Evolutionary conservation across 306 rosid species (phyloP).

Genomic region (Heteromeles arbutifolia): DNA sequence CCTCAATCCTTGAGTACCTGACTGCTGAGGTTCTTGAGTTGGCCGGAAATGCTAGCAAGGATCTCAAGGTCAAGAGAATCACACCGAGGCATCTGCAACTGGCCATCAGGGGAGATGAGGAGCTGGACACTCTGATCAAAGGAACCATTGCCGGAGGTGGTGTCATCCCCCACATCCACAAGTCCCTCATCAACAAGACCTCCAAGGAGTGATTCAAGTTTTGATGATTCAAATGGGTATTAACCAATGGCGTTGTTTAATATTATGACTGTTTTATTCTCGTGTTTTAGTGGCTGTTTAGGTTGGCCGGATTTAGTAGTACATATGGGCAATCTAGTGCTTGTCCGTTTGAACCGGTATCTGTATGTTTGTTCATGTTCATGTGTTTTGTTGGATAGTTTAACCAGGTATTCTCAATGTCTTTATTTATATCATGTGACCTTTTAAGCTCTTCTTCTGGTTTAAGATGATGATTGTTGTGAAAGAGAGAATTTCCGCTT

Average conservation of each 20-base stretch:
- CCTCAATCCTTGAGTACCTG: conserved; percentile 89
- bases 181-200: conserved; percentile 93
- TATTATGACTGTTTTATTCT: conserved; percentile 15
- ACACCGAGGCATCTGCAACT: conserved; percentile 96
- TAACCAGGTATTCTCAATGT: neutral
- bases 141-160: conserved; percentile 99
- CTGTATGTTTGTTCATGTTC: conserved; percentile 1
- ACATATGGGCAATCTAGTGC: conserved; percentile 16
- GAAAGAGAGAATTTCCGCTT: neutral
- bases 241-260: conserved; percentile 22
- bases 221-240: neutral
- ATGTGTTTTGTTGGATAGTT: conserved; percentile 15
- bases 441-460: neutral
- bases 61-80: conserved; percentile 93
- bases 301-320: conserved; percentile 11
- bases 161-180: conserved; percentile 95
- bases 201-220: conserved; percentile 46
- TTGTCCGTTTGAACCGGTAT: conserved; percentile 7
- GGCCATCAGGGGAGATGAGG: conserved; percentile 95
- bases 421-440: neutral
- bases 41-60: conserved; percentile 95
- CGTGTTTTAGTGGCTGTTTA: conserved; percentile 6
- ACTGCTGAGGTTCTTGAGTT: conserved; percentile 94
- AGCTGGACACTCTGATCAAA: conserved; percentile 86
- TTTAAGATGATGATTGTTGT: neutral